Base-by-base conservation (phyloP, 345 rosid genomes). In the Linum usitatissimum region DNA sequence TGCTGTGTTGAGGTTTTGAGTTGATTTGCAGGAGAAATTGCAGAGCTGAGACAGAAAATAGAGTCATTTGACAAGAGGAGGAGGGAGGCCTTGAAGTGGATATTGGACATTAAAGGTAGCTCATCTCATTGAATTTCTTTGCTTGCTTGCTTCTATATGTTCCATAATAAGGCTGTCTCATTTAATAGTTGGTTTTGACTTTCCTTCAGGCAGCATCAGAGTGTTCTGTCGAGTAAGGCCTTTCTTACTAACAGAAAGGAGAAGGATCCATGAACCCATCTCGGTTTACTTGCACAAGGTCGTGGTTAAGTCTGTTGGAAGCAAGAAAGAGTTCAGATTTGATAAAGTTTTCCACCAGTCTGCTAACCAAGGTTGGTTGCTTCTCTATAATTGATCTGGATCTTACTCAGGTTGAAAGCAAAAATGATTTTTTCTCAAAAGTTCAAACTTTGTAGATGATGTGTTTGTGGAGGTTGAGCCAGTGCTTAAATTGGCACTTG, bases 191-290 rank as follows among this genome's bases (percentile, higher is more conserved):
- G 71, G 45, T 38, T 70, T 69, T 21, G 54, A 70, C 60, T 68
- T 79, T 45, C 2, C 14, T 45, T 73, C 88, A 88, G 98, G 98
- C 58, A 75, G 81, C 21, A 91, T 91, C 66, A 79, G 98, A 60
- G 92, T 86, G 51, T 86, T 88, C 73, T 88, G 96, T 70, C 79
- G 98, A 63, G 85, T 88, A 30, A 82, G 90, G 54, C 96, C 90
- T 3, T 78, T 75, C 74, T 64, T 73, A 15, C 38, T 40, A 14
- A 72, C 80, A 3, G 82, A 75, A 34, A 81, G 65, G 64, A 85
- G 84, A 62, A 78, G 73, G 54, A 63, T 71, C 54, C 73, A 30
- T n/a, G 86, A 81, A 66, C 76, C 88, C 18, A 57, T 91, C 30
- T 75, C 77, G 20, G 72, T 63, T 63, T 82, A 70, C 53, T 61